These are phyloP conservation scores for Westerdykella aurantiaca DNA, from an alignment of 2,329 filamentous ascomycete genomes.

Conservation along the genomic window DNA sequence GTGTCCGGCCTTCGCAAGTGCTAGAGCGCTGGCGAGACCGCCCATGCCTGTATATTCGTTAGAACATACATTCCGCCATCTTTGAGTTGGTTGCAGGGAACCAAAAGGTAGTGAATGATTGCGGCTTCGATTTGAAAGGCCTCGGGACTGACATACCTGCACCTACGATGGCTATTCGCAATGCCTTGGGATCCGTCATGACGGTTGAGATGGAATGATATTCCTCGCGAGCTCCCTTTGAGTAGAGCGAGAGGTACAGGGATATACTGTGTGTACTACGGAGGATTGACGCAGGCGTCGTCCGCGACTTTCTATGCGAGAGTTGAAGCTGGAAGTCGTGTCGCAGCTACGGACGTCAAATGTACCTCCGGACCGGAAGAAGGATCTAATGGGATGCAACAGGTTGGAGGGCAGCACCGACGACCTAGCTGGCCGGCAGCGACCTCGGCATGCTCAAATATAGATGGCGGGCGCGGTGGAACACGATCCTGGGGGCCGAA, in stretches of 20 bases:
- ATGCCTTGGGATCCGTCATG: conserved; percentile 21
- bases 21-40: conserved; percentile 64
- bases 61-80: conserved; percentile 1
- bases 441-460: conserved; percentile 14
- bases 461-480: neutral
- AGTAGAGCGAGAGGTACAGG: neutral
- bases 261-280: no score
- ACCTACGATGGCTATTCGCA: conserved; percentile 31
- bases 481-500: no score
- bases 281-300: no score
- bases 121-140: neutral
- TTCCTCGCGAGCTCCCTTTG: neutral
- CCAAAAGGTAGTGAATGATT: neutral
- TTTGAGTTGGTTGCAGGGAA: neutral
- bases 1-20: conserved; percentile 72
- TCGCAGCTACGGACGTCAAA: neutral
- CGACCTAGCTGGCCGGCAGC: conserved; percentile 11
- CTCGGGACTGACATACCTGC: conserved; percentile 19
- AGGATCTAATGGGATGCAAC: neutral
- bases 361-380: conserved; percentile 4
- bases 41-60: conserved; percentile 62
- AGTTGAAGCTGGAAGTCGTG: neutral
- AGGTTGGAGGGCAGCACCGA: conserved; percentile 1
- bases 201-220: neutral
- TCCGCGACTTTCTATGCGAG: no score